Evolutionary conservation across 2,329 filamentous ascomycete genomes (phyloP), one percentile per base, ranked within the genome.

Genomic region (Rosellinia necatrix): DNA sequence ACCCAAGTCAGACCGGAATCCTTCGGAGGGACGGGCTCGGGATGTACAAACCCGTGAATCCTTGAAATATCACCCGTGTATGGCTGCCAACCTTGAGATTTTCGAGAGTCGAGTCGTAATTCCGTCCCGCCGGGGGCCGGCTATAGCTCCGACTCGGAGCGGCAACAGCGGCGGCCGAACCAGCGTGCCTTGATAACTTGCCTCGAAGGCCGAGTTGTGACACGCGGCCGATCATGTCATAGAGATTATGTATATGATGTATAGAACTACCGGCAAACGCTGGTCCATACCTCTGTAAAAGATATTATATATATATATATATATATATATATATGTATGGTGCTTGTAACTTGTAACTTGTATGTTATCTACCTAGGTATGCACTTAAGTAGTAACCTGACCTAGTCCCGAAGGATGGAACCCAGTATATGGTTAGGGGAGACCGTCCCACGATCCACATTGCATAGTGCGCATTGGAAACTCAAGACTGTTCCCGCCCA

Each of bases 51-150:
- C 75, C 74, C 35, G 74, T 76, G 49, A 76, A 76, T 5, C 74
- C 74, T 59, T 76, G 74, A 54, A 76, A 76, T 38, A 77, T 74
- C 10, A 76, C 73, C 9, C 74, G 68, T 0, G 74, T 76, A 60
- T 75, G 69, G 21, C 62, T 69, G 15, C 72, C 71, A 25, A 76
- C 75, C 40, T 70, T 72, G 15, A 76, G 71, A 48, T 72, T 72
- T 13, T 63, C 64, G 19, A 76, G 65, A 1, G 74, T 76, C 6
- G 63, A 56, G 32, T 68, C 66, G 58, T 74, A 74, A 30, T 55
- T 53, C n/a, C 42, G 55, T 12, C 57, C 48, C 40, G 49, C 46
- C 22, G 47, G 17, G 3, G 63, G 64, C 42, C 57, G 62, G 47
- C 59, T 51, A 49, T 71, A 69, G 15, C 21, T 52, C 37, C 62